Conservation (phyloP, 352 stramenopile genomes). For the Sclerospora graminicola region DNA sequence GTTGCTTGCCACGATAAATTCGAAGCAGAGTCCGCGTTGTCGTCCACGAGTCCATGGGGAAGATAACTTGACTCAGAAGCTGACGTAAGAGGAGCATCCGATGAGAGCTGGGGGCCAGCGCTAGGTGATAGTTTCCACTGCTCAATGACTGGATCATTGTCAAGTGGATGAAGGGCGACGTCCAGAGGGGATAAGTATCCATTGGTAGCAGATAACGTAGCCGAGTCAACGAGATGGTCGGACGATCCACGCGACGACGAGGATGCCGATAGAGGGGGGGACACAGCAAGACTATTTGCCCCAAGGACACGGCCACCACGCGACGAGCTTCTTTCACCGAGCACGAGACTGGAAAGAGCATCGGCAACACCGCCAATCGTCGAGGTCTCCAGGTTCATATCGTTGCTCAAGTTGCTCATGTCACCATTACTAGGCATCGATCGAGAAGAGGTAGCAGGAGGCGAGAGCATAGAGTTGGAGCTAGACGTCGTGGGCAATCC, state of each 20-base stretch:
- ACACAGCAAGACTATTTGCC: conserved; percentile 17
- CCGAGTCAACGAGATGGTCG: conserved; percentile 39
- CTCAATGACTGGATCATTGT: conserved; percentile 60
- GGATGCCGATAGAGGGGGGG: conserved; percentile 32
- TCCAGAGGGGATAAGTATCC: conserved; percentile 44
- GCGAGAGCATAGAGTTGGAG: conserved; percentile 22
- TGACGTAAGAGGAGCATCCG: conserved; percentile 33
- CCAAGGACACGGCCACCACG: conserved; percentile 10
- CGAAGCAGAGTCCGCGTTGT: conserved; percentile 15
- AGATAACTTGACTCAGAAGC: conserved; percentile 39
- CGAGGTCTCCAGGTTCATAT: conserved; percentile 25
- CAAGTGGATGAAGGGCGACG: conserved; percentile 36
- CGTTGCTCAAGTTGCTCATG: conserved; percentile 16
- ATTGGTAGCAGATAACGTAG: conserved; percentile 15
- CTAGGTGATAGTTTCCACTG: conserved; percentile 71
- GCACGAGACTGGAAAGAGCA: conserved; percentile 54
- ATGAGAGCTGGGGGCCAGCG: conserved; percentile 25
- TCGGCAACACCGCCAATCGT: conserved; percentile 44
- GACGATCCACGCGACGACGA: conserved; percentile 53
- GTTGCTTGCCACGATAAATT: conserved; percentile 42
- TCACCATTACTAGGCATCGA: conserved; percentile 23
- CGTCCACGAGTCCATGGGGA: conserved; percentile 26
- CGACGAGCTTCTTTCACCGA: conserved; percentile 32
- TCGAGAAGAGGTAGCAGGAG: conserved; percentile 22
- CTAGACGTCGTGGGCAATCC: conserved; percentile 28